These are phyloP conservation scores for Verbena officinalis DNA, from an alignment of 257 asterid species.

Conservation along the genomic window DNA sequence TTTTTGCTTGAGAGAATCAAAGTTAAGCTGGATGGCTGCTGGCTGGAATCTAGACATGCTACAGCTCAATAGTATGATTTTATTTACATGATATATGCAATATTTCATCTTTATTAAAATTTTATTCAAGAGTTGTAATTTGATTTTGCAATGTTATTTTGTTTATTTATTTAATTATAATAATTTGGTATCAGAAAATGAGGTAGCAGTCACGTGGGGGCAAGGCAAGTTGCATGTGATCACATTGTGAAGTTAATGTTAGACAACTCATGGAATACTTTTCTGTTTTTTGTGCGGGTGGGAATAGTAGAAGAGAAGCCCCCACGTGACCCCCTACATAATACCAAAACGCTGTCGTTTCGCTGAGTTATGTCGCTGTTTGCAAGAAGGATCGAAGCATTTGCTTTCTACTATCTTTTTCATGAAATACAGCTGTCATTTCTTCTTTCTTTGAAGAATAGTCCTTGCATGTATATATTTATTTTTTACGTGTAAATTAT, in stretches of 20 bases:
- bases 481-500: too few relatives aligned
- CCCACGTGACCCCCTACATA: slow-evolving; percentile 12
- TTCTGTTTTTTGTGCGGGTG: background rate
- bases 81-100: too few relatives aligned
- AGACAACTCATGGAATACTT: slow-evolving; percentile 14
- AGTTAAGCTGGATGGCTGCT: background rate
- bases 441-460: background rate
- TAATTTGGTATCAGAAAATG: background rate
- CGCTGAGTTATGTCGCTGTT: slow-evolving; percentile 33
- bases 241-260: slow-evolving; percentile 11
- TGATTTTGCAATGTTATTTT: background rate
- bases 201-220: slow-evolving; percentile 9
- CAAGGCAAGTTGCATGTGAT: slow-evolving; percentile 4
- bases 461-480: too few relatives aligned
- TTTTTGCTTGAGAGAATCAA: background rate
- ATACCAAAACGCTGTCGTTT: slow-evolving; percentile 28
- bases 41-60: slow-evolving; percentile 13
- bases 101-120: too few relatives aligned
- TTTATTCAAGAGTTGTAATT: background rate
- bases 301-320: background rate
- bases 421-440: slow-evolving; percentile 25
- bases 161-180: too few relatives aligned
- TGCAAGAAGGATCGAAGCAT: background rate
- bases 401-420: background rate
- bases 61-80: background rate